phyloP scores from a whole-genome alignment of 169 alveolate species.

The Plasmodium vivax region DNA sequence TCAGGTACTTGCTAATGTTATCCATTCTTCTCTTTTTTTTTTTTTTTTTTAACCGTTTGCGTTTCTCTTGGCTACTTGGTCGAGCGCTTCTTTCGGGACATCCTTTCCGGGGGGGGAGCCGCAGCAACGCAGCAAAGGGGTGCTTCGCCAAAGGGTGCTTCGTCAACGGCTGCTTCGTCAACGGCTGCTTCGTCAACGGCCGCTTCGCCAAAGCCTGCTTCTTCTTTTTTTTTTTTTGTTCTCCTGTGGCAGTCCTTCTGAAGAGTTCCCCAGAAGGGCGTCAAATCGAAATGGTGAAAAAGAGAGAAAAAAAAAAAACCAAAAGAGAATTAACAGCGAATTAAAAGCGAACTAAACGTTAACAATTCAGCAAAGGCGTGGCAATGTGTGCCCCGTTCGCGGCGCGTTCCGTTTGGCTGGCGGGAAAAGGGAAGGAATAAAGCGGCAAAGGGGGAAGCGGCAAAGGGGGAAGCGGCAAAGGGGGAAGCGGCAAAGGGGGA shows the following conservation, averaged over 20 bases:
- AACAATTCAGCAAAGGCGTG: not conserved
- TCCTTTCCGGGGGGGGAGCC: not conserved
- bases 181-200: too few relatives aligned
- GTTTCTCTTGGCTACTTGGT: slow-evolving; percentile 5
- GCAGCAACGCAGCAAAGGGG: too few relatives aligned
- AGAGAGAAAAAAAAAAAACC: not conserved
- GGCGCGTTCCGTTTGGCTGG: not conserved
- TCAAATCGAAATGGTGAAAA: not conserved
- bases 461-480: not conserved
- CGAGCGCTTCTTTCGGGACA: slow-evolving; percentile 19
- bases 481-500: not conserved
- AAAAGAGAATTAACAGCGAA: not conserved
- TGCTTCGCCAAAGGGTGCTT: not conserved
- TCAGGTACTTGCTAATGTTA: slow-evolving; percentile 10
- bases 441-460: not conserved
- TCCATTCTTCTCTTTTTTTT: slow-evolving; percentile 44
- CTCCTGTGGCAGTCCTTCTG: not conserved
- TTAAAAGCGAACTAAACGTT: too few relatives aligned
- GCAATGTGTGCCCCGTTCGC: not conserved
- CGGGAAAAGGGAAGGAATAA: too few relatives aligned
- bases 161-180: not conserved
- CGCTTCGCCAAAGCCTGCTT: not conserved
- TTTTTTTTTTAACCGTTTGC: not conserved
- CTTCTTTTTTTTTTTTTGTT: not conserved
- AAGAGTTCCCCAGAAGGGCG: not conserved